These are phyloP conservation scores for Tulasnella sp. DNA, from an alignment of 768 basidiomycete species.

Conservation along the genomic window DNA sequence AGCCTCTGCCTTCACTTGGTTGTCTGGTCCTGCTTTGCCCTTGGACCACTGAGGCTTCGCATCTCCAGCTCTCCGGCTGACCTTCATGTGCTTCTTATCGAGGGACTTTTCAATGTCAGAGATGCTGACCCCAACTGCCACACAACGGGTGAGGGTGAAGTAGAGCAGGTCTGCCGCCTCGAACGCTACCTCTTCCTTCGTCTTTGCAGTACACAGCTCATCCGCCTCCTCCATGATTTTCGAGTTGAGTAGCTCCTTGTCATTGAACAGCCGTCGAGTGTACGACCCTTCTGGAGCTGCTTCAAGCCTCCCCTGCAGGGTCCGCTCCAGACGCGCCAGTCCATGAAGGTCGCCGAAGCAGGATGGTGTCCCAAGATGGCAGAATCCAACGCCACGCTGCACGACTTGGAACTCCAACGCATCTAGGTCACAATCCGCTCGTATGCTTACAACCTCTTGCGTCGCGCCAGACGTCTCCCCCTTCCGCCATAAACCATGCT, in stretches of 20 bases:
- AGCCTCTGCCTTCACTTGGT: not conserved
- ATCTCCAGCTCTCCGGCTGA: constrained; percentile 80
- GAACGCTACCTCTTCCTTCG: constrained; percentile 75
- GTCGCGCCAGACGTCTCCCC: constrained; percentile 93
- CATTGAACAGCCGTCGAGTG: constrained; percentile 75
- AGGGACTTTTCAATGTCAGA: constrained; percentile 74
- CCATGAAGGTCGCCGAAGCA: constrained; percentile 86
- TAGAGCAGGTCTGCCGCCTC: constrained; percentile 94
- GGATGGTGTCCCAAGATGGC: constrained; percentile 74
- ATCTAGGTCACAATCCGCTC: constrained; percentile 86
- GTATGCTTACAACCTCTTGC: constrained; percentile 74
- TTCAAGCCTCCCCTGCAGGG: constrained; percentile 55
- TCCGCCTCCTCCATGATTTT: constrained; percentile 99
- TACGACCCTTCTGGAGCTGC: constrained; percentile 86
- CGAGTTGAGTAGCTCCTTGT: constrained; percentile 66
- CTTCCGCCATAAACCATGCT: constrained; percentile 93
- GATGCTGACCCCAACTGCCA: constrained; percentile 69
- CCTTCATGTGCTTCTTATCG: constrained; percentile 74
- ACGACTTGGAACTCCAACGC: constrained; percentile 82
- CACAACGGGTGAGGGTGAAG: constrained; percentile 79
- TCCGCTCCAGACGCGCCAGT: constrained; percentile 67
- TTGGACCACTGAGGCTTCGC: constrained; percentile 61
- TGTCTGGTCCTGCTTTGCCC: constrained; percentile 17
- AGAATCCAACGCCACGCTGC: constrained; percentile 87
- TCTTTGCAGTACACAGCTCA: constrained; percentile 78